Base-by-base conservation (phyloP, 2,329 filamentous ascomycete species). In the Neocucurbitaria cava region DNA sequence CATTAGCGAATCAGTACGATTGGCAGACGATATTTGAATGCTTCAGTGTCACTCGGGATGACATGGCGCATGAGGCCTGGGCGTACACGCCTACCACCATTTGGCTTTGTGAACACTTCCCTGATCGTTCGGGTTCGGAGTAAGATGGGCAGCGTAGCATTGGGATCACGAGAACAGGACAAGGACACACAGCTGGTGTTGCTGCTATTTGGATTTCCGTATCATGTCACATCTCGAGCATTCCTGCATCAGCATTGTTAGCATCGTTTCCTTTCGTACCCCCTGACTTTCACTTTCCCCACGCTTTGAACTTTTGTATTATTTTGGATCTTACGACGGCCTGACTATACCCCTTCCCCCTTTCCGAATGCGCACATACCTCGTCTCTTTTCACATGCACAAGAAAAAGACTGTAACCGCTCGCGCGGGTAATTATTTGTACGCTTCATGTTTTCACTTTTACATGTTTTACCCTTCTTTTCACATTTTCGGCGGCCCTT, bases 321-420 rank as follows among this genome's bases (percentile, higher is more conserved):
- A 31, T 54, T 54, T 54, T 55, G 58, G 38, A 40, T 51, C 54
- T 57, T 44, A 55, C 64, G 53, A 66, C 66, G 65, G 64, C 61
- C 59, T 64, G 49, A 65, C 61, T 71, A 73, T 76, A 73, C 72
- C 72, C 62, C 42, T 43, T 55, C 46, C 56, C 72, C 72, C 62
- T 40, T 43, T 55, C 46, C 56, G 54, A 55, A 52, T 54, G 52
- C 58, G 51, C 46, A 61, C 47, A 53, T 52, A 52, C 53, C 40
- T 36, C 36, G 40, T 55, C 59, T 52, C 64, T 58, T 62, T 64
- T 58, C 36, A 52, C 46, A 65, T 54, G 54, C 55, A 58, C 45
- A 52, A 61, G 68, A 73, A 70, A n/a, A 75, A 76, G 73, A 76
- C 67, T 74, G 72, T 75, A 72, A 68, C 73, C 70, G 74, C 74